These are phyloP conservation scores for bread wheat (Triticum aestivum) DNA, from an alignment of 176 grass and related monocot species.

Conservation along the genomic window IWGSC_CS_RefSeq_v2.1 NC_057807.1:51569716-51570215, in stretches of 20 bases:
- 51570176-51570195: no score
- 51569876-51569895: conserved; percentile 17
- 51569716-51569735: conserved; percentile 8
- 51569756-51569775: conserved; percentile 1
- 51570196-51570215: no score
- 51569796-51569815: not conserved
- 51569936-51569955: conserved; percentile 25
- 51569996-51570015: not conserved
- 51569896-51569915: not conserved
- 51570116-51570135: not conserved
- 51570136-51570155: no score
- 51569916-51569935: conserved; percentile 10
- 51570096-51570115: not conserved
- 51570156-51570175: no score
- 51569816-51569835: conserved; percentile 10
- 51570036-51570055: not conserved
- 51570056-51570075: not conserved
- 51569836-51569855: conserved; percentile 18
- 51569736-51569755: conserved; percentile 6
- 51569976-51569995: conserved; percentile 1
- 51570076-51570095: not conserved
- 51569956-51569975: conserved; percentile 10
- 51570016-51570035: not conserved
- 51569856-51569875: conserved; percentile 14
- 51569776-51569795: conserved; percentile 16